These are phyloP conservation scores for Astragalus membranaceus DNA, from an alignment of 306 rosid genomes.

Conservation along the genomic window DNA sequence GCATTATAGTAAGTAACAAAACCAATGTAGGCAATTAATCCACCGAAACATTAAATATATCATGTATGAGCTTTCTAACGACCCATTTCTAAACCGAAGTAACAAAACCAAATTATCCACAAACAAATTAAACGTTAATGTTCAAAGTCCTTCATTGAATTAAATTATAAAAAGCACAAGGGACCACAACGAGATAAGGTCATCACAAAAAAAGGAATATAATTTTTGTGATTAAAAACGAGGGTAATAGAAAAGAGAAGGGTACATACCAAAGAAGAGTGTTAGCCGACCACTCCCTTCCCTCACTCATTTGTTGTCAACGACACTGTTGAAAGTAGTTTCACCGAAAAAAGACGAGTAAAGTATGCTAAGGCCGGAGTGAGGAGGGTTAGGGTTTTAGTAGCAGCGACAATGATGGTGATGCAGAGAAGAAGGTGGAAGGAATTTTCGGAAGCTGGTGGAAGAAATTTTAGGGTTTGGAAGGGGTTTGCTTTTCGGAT, in stretches of 20 bases:
- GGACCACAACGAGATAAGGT: neutral
- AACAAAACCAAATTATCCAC: neutral
- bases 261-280: conserved; percentile 39
- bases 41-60: neutral
- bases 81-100: neutral
- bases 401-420: too few species aligned
- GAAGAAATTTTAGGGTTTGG: too few species aligned
- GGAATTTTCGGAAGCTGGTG: too few species aligned
- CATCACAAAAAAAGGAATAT: neutral
- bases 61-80: neutral
- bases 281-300: too few species aligned
- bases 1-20: neutral
- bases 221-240: neutral
- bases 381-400: too few species aligned
- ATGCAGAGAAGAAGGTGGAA: too few species aligned
- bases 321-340: too few species aligned
- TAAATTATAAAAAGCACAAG: neutral
- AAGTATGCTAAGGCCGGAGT: too few species aligned
- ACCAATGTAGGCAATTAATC: too few species aligned
- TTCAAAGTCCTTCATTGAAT: neutral
- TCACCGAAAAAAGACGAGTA: too few species aligned
- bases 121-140: neutral
- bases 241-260: neutral
- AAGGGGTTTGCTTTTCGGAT: too few species aligned
- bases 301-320: too few species aligned